Base-by-base conservation (phyloP, 1,139 yeast genomes). In the Kodamaea derodonti region DNA sequence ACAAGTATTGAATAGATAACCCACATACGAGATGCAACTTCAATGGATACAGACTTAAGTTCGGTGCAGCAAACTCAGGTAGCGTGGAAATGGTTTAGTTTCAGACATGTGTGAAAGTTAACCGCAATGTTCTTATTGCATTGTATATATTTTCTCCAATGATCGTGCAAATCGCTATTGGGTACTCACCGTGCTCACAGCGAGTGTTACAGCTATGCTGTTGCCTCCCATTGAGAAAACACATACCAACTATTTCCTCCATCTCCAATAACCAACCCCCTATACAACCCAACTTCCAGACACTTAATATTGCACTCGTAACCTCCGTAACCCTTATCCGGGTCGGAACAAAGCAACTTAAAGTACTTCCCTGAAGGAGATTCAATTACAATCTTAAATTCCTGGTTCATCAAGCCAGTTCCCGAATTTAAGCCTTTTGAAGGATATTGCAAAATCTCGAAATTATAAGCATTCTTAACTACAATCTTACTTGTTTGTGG, bases 161-260 rank as follows among this genome's bases (percentile, higher is more conserved):
- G n/a, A n/a, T n/a, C n/a, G n/a, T n/a, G n/a, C n/a, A n/a, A n/a
- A n/a, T n/a, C n/a, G n/a, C n/a, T n/a, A n/a, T n/a, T n/a, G n/a
- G n/a, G n/a, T n/a, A n/a, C n/a, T 24, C 11, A 11, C 12, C 12
- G n/a, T 24, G 26, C 26, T 24, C 6, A 10, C 28, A 4, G 17
- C 17, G 14, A 12, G n/a, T n/a, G n/a, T n/a, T n/a, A n/a, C n/a
- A n/a, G n/a, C n/a, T n/a, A n/a, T n/a, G n/a, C n/a, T n/a, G n/a
- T n/a, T 17, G 17, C 28, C 17, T 71, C 71, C 98, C 98, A 92
- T 58, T 87, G 95, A 9, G 95, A 90, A 60, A 86, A 87, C 5
- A 85, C 88, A 49, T 88, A 84, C 90, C 95, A 86, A 37, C 92
- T 82, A 41, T 75, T 73, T 3, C 88, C 88, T 32, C 81, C 75